A percentile compares a stretch with the other conserved stretches of the same genome.
Evolutionary conservation across 75 land plant species (phyloP).

Genomic region (Pinus tabuliformis): DNA sequence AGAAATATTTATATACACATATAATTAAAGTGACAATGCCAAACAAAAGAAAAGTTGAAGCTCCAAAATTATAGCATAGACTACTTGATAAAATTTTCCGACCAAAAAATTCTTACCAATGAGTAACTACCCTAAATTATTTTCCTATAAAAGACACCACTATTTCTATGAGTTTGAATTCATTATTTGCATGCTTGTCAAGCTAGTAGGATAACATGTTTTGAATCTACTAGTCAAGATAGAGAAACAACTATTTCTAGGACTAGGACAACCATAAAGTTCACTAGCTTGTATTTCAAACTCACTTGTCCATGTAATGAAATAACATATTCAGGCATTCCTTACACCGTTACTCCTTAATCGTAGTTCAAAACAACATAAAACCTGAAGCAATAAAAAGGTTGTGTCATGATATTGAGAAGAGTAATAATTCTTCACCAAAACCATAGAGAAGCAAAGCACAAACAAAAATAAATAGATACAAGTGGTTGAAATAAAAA

Average conservation of each 20-base stretch:
- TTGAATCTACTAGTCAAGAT: not conserved
- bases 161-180: not conserved
- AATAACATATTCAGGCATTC: not conserved
- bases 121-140: not conserved
- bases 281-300: not conserved
- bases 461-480: conserved; percentile 1
- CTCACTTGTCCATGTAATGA: not conserved
- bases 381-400: conserved; percentile 1
- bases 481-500: not conserved
- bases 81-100: not conserved
- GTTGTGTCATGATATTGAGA: not conserved
- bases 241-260: not conserved
- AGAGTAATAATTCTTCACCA: not conserved
- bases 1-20: not conserved
- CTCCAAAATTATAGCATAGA: not conserved
- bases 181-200: not conserved
- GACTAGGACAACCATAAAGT: not conserved
- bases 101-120: not conserved
- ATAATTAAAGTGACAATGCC: not conserved
- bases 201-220: not conserved
- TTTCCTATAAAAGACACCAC: not conserved
- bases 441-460: not conserved
- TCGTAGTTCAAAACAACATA: not conserved
- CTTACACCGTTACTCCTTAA: not conserved
- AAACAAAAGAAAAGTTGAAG: not conserved